Conservation (phyloP, 2,329 filamentous ascomycete genomes). For the Claviceps fusiformis region DNA sequence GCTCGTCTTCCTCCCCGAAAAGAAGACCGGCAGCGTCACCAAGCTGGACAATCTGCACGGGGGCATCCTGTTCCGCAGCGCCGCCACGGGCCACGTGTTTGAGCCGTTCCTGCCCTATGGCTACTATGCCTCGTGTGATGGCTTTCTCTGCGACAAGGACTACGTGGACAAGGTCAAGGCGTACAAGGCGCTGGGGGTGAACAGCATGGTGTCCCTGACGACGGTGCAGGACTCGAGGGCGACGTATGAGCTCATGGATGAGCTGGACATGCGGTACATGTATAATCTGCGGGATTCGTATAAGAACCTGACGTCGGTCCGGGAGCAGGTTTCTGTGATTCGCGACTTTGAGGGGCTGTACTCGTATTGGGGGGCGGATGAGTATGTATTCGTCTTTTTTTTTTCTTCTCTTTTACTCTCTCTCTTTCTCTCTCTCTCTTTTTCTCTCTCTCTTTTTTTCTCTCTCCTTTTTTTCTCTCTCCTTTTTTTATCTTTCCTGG, state of each 20-base stretch:
- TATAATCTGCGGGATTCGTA: constrained; percentile 31
- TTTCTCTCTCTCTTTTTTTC: too few relatives aligned
- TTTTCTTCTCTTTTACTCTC: not conserved
- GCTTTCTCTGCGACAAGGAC: constrained; percentile 27
- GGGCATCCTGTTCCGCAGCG: constrained; percentile 26
- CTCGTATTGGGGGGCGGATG: constrained; percentile 32
- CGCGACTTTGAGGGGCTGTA: constrained; percentile 27
- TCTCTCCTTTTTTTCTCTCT: not conserved
- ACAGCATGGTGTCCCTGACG: constrained; percentile 30
- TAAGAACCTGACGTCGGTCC: constrained; percentile 27
- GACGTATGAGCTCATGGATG: constrained; percentile 26
- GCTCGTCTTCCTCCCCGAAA: constrained; percentile 29
- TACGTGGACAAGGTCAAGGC: constrained; percentile 18
- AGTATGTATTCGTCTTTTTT: constrained; percentile 17
- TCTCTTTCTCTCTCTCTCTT: not conserved
- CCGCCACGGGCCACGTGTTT: constrained; percentile 21
- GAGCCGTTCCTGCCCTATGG: constrained; percentile 30
- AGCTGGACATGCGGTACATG: constrained; percentile 26
- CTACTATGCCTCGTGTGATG: constrained; percentile 29
- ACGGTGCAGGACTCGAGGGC: constrained; percentile 23
- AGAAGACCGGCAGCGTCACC: constrained; percentile 27
- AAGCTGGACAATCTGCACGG: constrained; percentile 32
- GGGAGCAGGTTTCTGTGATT: constrained; percentile 24
- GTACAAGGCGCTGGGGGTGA: constrained; percentile 26
- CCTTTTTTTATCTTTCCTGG: too few relatives aligned